These are phyloP conservation scores for Hypoxylon fuscum DNA, from an alignment of 495 filamentous ascomycete genomes.

Conservation along the genomic window DNA sequence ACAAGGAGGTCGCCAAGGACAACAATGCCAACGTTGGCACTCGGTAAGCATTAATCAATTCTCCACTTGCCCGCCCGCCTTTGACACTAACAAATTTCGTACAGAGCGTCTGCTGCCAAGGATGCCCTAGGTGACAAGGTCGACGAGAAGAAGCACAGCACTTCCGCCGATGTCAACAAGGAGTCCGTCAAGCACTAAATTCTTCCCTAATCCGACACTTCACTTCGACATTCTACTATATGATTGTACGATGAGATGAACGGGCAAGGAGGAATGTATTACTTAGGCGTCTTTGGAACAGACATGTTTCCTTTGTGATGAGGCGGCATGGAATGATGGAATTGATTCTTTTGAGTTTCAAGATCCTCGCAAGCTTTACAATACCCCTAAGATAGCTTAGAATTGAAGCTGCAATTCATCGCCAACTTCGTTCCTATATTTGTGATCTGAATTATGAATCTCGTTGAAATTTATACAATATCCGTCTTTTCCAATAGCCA, in stretches of 20 bases:
- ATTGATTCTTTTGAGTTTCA: constrained; percentile 24
- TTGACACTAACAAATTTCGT: too few species aligned
- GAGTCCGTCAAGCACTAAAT: constrained; percentile 64
- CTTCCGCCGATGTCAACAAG: constrained; percentile 66
- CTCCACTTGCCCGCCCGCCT: too few species aligned
- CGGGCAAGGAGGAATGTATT: constrained; percentile 8
- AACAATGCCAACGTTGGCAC: constrained; percentile 56
- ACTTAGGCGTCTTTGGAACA: constrained; percentile 31
- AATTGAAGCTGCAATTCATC: constrained; percentile 43
- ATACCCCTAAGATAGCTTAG: constrained; percentile 50
- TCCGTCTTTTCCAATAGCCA: background rate
- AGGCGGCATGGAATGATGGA: constrained; percentile 32
- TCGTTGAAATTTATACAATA: background rate
- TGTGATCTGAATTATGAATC: too few species aligned
- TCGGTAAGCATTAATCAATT: constrained; percentile 61
- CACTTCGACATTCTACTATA: constrained; percentile 13
- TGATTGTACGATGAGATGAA: constrained; percentile 40
- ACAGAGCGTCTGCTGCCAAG: constrained; percentile 61
- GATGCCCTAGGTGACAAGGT: constrained; percentile 66
- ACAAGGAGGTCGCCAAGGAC: constrained; percentile 73
- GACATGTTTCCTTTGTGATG: constrained; percentile 30
- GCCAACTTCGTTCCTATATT: constrained; percentile 8
- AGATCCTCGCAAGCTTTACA: constrained; percentile 30
- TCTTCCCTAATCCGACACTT: constrained; percentile 4
- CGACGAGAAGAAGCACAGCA: constrained; percentile 63